These are phyloP conservation scores for Paspalum vaginatum DNA, from an alignment of 176 grass and related monocot genomes.

Conservation along the genomic window DNA sequence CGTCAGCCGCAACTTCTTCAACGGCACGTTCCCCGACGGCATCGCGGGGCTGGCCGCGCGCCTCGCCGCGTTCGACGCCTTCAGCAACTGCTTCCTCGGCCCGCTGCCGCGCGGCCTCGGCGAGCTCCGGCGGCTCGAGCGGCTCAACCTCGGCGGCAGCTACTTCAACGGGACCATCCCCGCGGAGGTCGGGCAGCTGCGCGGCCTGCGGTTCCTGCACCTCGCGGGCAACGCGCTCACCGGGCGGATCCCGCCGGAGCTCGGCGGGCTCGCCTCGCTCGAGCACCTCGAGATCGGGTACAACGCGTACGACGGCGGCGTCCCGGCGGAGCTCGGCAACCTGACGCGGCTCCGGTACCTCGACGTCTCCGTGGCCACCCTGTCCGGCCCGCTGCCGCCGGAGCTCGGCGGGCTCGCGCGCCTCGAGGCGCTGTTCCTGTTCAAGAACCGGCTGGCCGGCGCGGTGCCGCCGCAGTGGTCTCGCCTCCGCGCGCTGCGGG, in stretches of 20 bases:
- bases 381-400: conserved; percentile 51
- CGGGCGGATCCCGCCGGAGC: conserved; percentile 45
- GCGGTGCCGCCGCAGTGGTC: conserved; percentile 50
- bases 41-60: conserved; percentile 39
- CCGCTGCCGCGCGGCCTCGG: conserved; percentile 49
- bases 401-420: conserved; percentile 49
- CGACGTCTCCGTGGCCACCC: conserved; percentile 60
- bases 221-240: conserved; percentile 77
- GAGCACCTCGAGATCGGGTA: conserved; percentile 81
- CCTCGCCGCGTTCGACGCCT: conserved; percentile 59
- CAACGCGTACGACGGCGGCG: conserved; percentile 48
- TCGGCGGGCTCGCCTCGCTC: conserved; percentile 50
- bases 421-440: conserved; percentile 69
- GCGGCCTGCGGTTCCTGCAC: conserved; percentile 53
- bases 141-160: conserved; percentile 75
- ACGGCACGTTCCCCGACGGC: conserved; percentile 63
- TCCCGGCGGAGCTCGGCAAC: conserved; percentile 49
- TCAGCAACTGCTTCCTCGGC: conserved; percentile 83
- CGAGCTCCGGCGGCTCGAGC: conserved; percentile 46
- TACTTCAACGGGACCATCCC: conserved; percentile 82
- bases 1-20: conserved; percentile 83
- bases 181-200: conserved; percentile 29
- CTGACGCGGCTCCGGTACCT: conserved; percentile 64
- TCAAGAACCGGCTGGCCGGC: conserved; percentile 79
- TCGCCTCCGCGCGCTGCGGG: conserved; percentile 43